Percentiles rank a stretch among this genome's conserved stretches.
These are phyloP conservation scores for Coemansia erecta DNA, from an alignment of 192 early-diverging fungal species.

Conservation along the genomic window DNA sequence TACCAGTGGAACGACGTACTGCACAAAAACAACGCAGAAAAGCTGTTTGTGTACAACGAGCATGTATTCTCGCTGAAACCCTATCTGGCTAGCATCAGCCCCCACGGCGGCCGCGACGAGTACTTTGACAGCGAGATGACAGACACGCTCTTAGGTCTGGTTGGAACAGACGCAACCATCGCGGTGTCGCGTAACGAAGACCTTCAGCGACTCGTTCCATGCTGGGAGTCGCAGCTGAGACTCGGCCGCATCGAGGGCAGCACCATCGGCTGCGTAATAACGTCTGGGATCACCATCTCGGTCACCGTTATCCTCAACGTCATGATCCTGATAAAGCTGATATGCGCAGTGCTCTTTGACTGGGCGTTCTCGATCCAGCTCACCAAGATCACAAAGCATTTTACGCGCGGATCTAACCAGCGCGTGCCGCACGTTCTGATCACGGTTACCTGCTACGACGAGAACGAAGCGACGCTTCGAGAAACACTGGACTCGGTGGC, in stretches of 20 bases:
- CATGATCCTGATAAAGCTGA: conserved; percentile 61
- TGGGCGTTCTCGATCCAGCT: conserved; percentile 68
- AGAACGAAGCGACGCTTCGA: conserved; percentile 70
- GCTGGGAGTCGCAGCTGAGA: conserved; percentile 64
- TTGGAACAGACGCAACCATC: conserved; percentile 60
- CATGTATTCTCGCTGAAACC: conserved; percentile 67
- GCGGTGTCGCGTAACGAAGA: conserved; percentile 57
- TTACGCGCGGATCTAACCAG: conserved; percentile 23
- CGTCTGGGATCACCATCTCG: conserved; percentile 57
- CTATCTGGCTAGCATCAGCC: conserved; percentile 58
- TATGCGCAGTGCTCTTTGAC: conserved; percentile 71
- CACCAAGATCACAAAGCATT: conserved; percentile 36
- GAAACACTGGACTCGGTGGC: conserved; percentile 87
- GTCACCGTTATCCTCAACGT: conserved; percentile 61
- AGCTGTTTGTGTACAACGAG: conserved; percentile 67
- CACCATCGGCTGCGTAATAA: conserved; percentile 70
- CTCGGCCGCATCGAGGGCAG: conserved; percentile 72
- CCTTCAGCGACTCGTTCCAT: conserved; percentile 55
- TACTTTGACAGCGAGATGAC: conserved; percentile 47
- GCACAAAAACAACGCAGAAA: conserved; percentile 31
- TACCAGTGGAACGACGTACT: conserved; percentile 65
- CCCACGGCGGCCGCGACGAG: conserved; percentile 40
- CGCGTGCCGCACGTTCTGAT: conserved; percentile 54
- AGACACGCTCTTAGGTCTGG: conserved; percentile 9
- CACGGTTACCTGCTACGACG: conserved; percentile 88